Percentiles rank a stretch among this genome's conserved stretches.
Conservation (phyloP, 148 eudicot species). For the Fagopyrum homotropicum region DNA sequence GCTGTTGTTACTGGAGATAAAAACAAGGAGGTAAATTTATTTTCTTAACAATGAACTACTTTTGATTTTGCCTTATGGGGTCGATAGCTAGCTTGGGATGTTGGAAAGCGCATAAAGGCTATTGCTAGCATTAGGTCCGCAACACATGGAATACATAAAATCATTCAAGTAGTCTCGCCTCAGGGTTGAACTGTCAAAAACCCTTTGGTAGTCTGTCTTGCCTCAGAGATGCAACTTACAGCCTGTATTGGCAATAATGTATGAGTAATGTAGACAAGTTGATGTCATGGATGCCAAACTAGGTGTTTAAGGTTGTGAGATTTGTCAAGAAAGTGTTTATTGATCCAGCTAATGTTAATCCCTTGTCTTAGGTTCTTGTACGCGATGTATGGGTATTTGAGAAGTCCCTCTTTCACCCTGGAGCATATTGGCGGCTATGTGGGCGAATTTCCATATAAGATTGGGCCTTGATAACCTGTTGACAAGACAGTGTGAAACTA, state of each 20-base stretch:
- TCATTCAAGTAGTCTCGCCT: neutral
- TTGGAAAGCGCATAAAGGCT: too few species aligned
- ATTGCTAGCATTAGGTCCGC: too few species aligned
- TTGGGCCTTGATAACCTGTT: conserved; percentile 9
- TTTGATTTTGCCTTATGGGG: neutral
- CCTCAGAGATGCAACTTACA: too few species aligned
- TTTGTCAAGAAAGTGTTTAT: neutral
- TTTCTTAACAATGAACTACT: neutral
- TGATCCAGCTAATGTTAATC: neutral
- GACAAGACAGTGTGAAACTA: conserved; percentile 1
- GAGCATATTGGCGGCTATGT: conserved; percentile 90
- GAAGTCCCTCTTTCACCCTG: conserved; percentile 76
- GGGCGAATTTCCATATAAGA: conserved; percentile 52
- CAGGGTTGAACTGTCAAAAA: too few species aligned
- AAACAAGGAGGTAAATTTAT: conserved; percentile 64
- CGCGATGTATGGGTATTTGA: conserved; percentile 94
- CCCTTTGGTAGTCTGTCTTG: too few species aligned
- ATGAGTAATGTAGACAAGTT: too few species aligned
- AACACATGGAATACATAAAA: neutral
- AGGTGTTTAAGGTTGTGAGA: neutral
- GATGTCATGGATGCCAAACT: too few species aligned
- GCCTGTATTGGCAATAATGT: too few species aligned
- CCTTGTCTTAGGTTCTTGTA: conserved; percentile 51
- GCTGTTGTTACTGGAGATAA: conserved; percentile 83
- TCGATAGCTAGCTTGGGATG: too few species aligned